Percentiles rank a stretch among this genome's conserved stretches.
phyloP scores from a whole-genome alignment of 352 stramenopile species.

The Globisporangium rhizosaccharum region DNA sequence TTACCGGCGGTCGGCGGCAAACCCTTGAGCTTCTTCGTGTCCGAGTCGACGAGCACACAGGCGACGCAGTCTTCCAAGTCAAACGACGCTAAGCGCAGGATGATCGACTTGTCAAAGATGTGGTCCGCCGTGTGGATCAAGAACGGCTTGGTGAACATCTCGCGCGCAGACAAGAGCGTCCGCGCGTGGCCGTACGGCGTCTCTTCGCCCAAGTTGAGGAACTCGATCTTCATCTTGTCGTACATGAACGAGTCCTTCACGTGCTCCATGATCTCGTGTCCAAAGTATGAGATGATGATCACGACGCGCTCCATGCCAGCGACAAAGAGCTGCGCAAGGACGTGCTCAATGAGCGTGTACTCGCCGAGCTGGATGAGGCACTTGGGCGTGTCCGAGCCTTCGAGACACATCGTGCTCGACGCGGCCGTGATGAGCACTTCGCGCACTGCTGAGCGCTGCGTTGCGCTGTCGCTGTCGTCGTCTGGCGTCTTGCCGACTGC shows the following conservation, averaged over 20 bases:
- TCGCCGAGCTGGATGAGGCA: slow-evolving; percentile 68
- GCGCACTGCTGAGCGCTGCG: slow-evolving; percentile 17
- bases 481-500: slow-evolving; percentile 30
- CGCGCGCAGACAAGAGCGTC: slow-evolving; percentile 63
- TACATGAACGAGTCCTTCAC: slow-evolving; percentile 67
- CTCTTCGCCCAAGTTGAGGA: slow-evolving; percentile 77
- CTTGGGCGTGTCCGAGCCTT: slow-evolving; percentile 55
- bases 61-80: slow-evolving; percentile 50
- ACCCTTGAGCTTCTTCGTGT: slow-evolving; percentile 53
- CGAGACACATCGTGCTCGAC: slow-evolving; percentile 41
- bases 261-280: slow-evolving; percentile 48
- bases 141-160: slow-evolving; percentile 80
- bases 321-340: slow-evolving; percentile 72
- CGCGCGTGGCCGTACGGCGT: slow-evolving; percentile 63
- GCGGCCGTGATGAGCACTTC: slow-evolving; percentile 70
- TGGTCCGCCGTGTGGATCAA: slow-evolving; percentile 84
- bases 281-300: slow-evolving; percentile 62
- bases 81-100: slow-evolving; percentile 56
- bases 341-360: slow-evolving; percentile 75
- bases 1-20: slow-evolving; percentile 56
- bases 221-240: slow-evolving; percentile 80
- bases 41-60: slow-evolving; percentile 71
- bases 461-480: not conserved
- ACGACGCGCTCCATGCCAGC: slow-evolving; percentile 73
- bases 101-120: slow-evolving; percentile 78